Base-by-base conservation (phyloP, 495 filamentous ascomycete genomes). In the Apiosordaria backusii region DNA sequence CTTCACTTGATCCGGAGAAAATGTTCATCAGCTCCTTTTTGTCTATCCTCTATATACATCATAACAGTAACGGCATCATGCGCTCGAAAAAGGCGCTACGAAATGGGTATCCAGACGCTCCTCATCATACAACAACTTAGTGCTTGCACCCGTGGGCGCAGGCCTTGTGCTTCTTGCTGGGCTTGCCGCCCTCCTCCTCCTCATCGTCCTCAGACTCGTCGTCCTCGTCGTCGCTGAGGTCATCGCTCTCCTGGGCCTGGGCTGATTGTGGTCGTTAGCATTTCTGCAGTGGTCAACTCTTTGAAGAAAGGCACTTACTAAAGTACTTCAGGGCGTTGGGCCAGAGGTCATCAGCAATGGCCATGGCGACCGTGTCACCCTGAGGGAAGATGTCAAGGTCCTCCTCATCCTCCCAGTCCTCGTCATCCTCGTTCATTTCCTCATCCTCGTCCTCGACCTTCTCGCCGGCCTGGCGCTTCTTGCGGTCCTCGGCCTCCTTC, bases 311-410 rank as follows among this genome's bases (percentile, higher is more conserved):
- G 29, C 29, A 87, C 90, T 76, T 79, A 97, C 92, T 90, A 76
- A 93, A 98, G 75, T 93, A 93, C 74, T 91, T 93, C 72, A 96
- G 84, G 25, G 94, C 94, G 61, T 87, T 84, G 25, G 91, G 89
- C 87, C 89, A 98, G 58, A 97, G 80, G 67, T 97, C 93, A 67
- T 97, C 93, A 22, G 90, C 86, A 68, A 97, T 79, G 26, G 87
- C 79, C 63, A 93, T 82, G 21, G 93, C 93, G 18, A 97, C 68
- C 65, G 91, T 87, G 62, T 95, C 92, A 4, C 92, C 94, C 24
- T 83, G 83, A 1, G 88, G 88, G 81, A 92, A 96, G 63, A 94
- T 88, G 76, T 97, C 92, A 19, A 88, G 79, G 2, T 83, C 81
- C 18, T 82, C 75, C 25, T 83, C 81, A 53, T 85, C 77, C 21